These are phyloP conservation scores for Dacryopinax spathularia DNA, from an alignment of 768 basidiomycete genomes.

Conservation along the genomic window DNA sequence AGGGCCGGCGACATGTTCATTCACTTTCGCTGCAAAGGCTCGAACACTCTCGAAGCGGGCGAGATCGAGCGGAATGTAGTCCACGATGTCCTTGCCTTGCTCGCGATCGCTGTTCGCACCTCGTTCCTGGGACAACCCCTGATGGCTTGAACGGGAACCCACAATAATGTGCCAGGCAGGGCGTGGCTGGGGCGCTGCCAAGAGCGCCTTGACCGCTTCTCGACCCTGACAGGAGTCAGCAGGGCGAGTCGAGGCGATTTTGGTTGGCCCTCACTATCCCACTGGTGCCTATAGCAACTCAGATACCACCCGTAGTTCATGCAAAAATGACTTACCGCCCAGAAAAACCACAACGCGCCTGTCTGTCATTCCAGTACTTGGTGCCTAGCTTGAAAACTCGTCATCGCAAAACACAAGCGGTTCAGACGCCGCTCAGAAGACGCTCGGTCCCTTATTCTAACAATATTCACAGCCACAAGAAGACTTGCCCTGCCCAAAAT, in stretches of 20 bases:
- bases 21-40: conserved; percentile 4
- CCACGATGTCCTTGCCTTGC: conserved; percentile 1
- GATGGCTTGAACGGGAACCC: background rate
- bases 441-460: background rate
- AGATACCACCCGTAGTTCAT: background rate
- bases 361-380: background rate
- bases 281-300: background rate
- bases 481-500: background rate
- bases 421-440: background rate
- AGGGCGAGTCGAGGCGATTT: background rate
- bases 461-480: background rate
- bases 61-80: conserved; percentile 8
- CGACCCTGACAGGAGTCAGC: background rate
- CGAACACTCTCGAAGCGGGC: conserved; percentile 5
- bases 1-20: conserved; percentile 5
- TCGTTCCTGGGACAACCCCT: background rate
- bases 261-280: background rate
- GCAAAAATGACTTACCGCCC: background rate
- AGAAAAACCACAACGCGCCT: background rate
- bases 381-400: too few species aligned
- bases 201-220: background rate
- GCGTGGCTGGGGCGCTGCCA: background rate
- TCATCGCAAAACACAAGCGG: too few species aligned
- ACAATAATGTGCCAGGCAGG: background rate
- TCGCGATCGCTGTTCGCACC: too few species aligned